Conservation (phyloP, 352 stramenopile genomes). For the Phytophthora lateralis region DNA sequence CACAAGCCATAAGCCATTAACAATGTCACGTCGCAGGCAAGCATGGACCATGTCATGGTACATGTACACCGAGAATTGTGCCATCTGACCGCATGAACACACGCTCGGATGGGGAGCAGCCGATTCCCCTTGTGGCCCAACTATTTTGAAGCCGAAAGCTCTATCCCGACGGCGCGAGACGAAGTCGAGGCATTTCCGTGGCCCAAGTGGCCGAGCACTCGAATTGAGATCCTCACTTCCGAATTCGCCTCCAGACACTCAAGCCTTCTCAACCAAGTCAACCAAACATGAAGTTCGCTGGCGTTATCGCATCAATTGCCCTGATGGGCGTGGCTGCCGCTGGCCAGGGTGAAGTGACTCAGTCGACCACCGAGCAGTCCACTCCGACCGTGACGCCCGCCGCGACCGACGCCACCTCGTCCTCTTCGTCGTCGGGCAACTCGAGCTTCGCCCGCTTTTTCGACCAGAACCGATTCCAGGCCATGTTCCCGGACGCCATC, state of each 20-base stretch:
- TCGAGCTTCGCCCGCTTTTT: slow-evolving; percentile 44
- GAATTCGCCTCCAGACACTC: slow-evolving; percentile 14
- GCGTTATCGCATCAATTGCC: slow-evolving; percentile 17
- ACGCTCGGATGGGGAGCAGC: slow-evolving; percentile 23
- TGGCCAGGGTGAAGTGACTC: slow-evolving; percentile 10
- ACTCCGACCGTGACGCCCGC: slow-evolving; percentile 17
- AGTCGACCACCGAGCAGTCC: slow-evolving; percentile 15
- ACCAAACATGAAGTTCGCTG: slow-evolving; percentile 24
- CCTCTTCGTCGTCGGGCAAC: neutral
- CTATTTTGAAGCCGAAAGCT: slow-evolving; percentile 12
- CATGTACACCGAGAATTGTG: neutral
- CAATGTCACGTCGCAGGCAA: slow-evolving; percentile 7
- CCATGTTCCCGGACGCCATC: slow-evolving; percentile 44
- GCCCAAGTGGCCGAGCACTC: neutral
- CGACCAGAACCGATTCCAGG: slow-evolving; percentile 38
- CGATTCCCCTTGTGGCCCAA: slow-evolving; percentile 14
- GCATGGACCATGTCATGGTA: no score
- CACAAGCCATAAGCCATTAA: slow-evolving; percentile 2
- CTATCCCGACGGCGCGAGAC: slow-evolving; percentile 29
- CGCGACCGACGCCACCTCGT: neutral
- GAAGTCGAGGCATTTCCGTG: slow-evolving; percentile 13
- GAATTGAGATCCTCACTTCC: slow-evolving; percentile 26
- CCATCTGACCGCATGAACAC: slow-evolving; percentile 20
- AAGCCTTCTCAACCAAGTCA: slow-evolving; percentile 7
- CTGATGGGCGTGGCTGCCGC: slow-evolving; percentile 24